Base-by-base conservation (phyloP, 1,284 basidiomycete genomes). In the Sporisorium scitamineum region DNA sequence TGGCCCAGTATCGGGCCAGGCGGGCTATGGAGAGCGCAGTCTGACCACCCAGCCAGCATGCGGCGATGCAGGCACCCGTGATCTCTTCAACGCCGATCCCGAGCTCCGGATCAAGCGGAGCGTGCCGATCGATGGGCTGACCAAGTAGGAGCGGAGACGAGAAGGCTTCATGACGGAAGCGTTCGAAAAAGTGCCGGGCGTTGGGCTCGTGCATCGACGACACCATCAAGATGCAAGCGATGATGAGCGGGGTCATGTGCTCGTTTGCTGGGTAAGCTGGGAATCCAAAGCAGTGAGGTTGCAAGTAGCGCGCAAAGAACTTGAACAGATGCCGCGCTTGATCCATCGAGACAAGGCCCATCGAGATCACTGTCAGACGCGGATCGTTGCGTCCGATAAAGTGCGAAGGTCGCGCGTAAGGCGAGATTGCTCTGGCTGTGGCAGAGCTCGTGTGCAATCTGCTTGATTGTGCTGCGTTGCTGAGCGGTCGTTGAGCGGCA, bases 11-110 rank as follows among this genome's bases (percentile, higher is more conserved):
- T 16, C 78, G 57, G 5, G 74, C 74, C 20, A 79, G 52, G 7
- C 71, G 56, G 2, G 78, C 63, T 9, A 80, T 65, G 14, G 68
- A 72, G 29, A 61, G 68, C 1, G 72, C 78, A 0, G 71, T 64
- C 18, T 78, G 70, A 4, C 78, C 79, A 5, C 78, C 75, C 1
- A 81, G 66, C 79, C 79, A 82, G 34, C 65, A 74, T 9, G 73
- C 71, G 8, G 78, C 80, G 11, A 81, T 76, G 56, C 79, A 82
- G 5, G 78, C 80, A 9, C 80, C 80, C 3, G 76, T 81, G 57
- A 83, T 83, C 62, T 83, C 81, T 56, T 83, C 81, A 13, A 83
- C 80, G 13, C 81, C 81, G 39, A 83, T 79, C 37, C 81, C 81
- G 7, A 81, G 67, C 57, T 83, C 81, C 7, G 80, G 81, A 48